Base-by-base conservation (phyloP, 73 alveolate species). In the Paramecium tetraurelia region DNA sequence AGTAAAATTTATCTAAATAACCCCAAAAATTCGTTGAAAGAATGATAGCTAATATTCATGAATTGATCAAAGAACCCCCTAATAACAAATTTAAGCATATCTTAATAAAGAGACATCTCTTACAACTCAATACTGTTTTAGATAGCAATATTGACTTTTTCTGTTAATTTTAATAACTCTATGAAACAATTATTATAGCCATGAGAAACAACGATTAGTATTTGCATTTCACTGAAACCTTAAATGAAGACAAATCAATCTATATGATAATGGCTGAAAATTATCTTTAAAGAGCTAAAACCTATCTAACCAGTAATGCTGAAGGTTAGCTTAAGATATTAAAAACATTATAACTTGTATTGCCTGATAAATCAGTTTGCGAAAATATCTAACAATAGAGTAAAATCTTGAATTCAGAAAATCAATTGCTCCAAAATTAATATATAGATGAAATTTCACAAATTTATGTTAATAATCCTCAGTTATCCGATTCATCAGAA, bases 31-130 rank as follows among this genome's bases (percentile, higher is more conserved):
- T 80, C 1, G 21, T 20, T 20, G 8, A 20, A 80, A 21, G 24
- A 14, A 21, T 80, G 7, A 44, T 44, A 11, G 14, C 10, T 4
- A 44, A 22, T 22, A 80, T 80, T 9, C 7, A 22, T 11, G 11
- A 80, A 21, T 48, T 80, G 12, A 46, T 44, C 3, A 14, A 41
- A 80, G 90, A 80, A 38, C 72, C 90, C 4, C 90, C 90, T n/a
- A 44, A 18, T 44, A 35, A 80, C 43, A 80, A 80, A 44, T 80
- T 43, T 35, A 80, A 80, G 14, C 75, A 80, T 7, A 80, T 80
- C 6, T 63, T 80, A 11, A 40, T 80, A 2, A 44, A 22, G 16
- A 80, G 90, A 20, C 76, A 44, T 80, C 33, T 80, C 11, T n/a
- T 12, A 20, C 24, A 80, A 44, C 33, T 80, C 21, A 80, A 41